A percentile compares a stretch with the other conserved stretches of the same genome.
Conservation (phyloP, 164 flowering plant species). For the Cinnamomum micranthum region DNA sequence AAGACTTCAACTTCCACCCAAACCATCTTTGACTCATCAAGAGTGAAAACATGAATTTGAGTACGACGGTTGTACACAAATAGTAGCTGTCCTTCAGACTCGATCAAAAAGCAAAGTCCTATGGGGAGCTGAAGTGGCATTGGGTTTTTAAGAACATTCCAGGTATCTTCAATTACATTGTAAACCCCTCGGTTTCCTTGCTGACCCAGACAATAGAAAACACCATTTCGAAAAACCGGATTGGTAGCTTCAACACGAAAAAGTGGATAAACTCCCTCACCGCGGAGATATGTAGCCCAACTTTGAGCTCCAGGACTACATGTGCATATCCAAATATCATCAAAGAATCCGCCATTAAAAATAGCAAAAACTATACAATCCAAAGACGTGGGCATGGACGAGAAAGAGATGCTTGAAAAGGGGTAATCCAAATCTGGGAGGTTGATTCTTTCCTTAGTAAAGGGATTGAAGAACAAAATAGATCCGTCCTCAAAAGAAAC, state of each 20-base stretch:
- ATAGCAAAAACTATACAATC: not conserved
- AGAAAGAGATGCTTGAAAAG: not conserved
- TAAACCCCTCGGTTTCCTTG: slow-evolving; percentile 6
- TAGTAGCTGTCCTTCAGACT: slow-evolving; percentile 2
- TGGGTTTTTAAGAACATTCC: slow-evolving; percentile 6
- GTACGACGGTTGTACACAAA: not conserved
- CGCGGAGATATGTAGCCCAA: not conserved
- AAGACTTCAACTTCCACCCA: slow-evolving; percentile 9
- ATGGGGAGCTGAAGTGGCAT: not conserved
- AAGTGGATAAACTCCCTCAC: not conserved
- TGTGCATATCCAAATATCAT: not conserved
- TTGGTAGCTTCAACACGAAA: not conserved
- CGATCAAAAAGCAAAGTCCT: not conserved
- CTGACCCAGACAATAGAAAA: slow-evolving; percentile 6
- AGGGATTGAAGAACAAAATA: slow-evolving; percentile 8
- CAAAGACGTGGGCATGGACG: not conserved
- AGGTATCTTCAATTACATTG: not conserved
- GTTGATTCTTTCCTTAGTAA: not conserved
- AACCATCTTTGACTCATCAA: not conserved
- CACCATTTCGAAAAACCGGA: slow-evolving; percentile 5
- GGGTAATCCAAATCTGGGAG: not conserved
- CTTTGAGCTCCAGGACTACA: not conserved
- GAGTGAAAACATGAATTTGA: not conserved
- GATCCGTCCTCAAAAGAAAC: not conserved
- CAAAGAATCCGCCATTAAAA: not conserved